Evolutionary conservation across 768 basidiomycete genomes (phyloP).

Genomic region (Strobilomyces dryophilus): DNA sequence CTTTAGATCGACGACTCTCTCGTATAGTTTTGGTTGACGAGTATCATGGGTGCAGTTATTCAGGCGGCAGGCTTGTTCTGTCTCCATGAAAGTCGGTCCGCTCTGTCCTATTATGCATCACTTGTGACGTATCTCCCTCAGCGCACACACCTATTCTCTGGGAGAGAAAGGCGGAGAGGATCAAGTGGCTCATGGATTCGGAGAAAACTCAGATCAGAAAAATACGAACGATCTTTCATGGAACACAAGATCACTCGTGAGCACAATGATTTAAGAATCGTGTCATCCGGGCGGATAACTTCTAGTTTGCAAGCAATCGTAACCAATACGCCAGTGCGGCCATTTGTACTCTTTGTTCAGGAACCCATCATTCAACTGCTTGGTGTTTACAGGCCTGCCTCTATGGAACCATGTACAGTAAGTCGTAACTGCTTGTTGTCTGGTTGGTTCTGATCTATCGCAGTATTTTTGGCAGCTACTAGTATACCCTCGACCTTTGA

Average conservation of each 20-base stretch:
- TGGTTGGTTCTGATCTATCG: not conserved
- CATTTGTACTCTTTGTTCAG: slow-evolving; percentile 54
- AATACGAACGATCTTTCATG: slow-evolving; percentile 49
- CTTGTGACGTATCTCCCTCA: not conserved
- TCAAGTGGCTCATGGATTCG: slow-evolving; percentile 41
- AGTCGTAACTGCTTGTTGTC: slow-evolving; percentile 17
- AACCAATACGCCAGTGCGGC: slow-evolving; percentile 53
- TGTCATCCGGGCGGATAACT: not conserved
- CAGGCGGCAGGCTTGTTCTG: slow-evolving; percentile 54
- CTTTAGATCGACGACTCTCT: not conserved
- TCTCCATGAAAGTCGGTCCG: slow-evolving; percentile 57
- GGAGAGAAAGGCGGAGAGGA: slow-evolving; percentile 46
- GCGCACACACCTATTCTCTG: slow-evolving; percentile 33
- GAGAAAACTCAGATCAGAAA: slow-evolving; percentile 45
- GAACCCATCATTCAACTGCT: slow-evolving; percentile 71
- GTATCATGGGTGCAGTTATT: slow-evolving; percentile 49
- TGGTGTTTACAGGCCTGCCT: slow-evolving; percentile 63
- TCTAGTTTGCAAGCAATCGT: slow-evolving; percentile 52
- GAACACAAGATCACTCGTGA: slow-evolving; percentile 39
- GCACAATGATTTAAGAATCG: slow-evolving; percentile 16
- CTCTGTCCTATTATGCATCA: not conserved
- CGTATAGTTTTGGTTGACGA: slow-evolving; percentile 61
- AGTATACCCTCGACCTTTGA: slow-evolving; percentile 59
- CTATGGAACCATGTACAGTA: slow-evolving; percentile 60
- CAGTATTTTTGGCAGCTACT: slow-evolving; percentile 69